Conservation (phyloP, 2,329 filamentous ascomycete genomes). For the Fusarium marasasianum region DNA sequence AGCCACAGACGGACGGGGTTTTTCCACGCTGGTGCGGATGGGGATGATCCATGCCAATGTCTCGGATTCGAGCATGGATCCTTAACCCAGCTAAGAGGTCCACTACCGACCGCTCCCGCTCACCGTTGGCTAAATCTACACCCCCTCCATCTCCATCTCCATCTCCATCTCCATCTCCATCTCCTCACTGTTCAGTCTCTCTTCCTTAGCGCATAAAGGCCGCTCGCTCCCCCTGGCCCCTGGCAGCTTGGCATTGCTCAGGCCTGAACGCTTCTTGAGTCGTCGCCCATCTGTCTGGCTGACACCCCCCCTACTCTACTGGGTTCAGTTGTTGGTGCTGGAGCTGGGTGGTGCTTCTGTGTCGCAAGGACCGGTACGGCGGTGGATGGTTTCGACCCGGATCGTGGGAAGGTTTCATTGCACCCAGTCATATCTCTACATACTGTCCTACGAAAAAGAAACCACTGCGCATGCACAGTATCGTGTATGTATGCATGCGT, state of each 20-base stretch:
- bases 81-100: conserved; percentile 13
- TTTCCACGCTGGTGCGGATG: conserved; percentile 14
- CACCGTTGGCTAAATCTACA: conserved; percentile 33
- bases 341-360: background rate
- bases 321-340: background rate
- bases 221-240: background rate
- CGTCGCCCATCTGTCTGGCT: background rate
- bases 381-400: conserved; percentile 26
- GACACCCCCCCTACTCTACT: background rate
- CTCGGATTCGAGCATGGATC: conserved; percentile 28
- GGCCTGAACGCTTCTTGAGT: background rate
- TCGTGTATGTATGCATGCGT: background rate
- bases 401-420: conserved; percentile 30
- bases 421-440: conserved; percentile 33
- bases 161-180: background rate
- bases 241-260: background rate
- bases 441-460: conserved; percentile 9
- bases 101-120: conserved; percentile 34
- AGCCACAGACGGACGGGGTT: conserved; percentile 26
- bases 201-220: background rate
- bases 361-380: conserved; percentile 15
- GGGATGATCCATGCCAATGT: conserved; percentile 31
- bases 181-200: background rate
- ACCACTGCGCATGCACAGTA: background rate
- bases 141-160: conserved; percentile 1